A percentile compares a stretch with the other conserved stretches of the same genome.
phyloP scores from a whole-genome alignment of 2,329 filamentous ascomycete genomes.

The Whalleya microplaca region DNA sequence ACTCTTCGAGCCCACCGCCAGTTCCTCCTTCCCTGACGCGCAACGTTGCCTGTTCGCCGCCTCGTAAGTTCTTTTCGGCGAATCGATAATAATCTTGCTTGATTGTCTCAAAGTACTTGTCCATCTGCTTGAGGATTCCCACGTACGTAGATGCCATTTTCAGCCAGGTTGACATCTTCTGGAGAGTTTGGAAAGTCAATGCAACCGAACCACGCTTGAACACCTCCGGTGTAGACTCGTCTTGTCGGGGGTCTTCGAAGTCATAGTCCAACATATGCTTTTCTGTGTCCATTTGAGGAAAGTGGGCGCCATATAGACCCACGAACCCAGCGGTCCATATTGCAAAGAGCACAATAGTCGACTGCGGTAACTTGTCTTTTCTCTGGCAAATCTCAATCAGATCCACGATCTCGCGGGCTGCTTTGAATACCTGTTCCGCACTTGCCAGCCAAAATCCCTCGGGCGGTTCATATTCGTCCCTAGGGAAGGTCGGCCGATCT shows the following conservation, averaged over 20 bases:
- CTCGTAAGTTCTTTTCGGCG: slow-evolving; percentile 27
- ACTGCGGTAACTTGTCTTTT: slow-evolving; percentile 65
- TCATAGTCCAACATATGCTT: slow-evolving; percentile 53
- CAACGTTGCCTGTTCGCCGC: slow-evolving; percentile 34
- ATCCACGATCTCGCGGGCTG: slow-evolving; percentile 66
- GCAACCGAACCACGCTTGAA: slow-evolving; percentile 48
- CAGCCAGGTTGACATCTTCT: slow-evolving; percentile 54
- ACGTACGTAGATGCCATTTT: slow-evolving; percentile 62
- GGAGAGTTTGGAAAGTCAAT: slow-evolving; percentile 53
- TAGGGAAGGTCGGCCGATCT: slow-evolving; percentile 59
- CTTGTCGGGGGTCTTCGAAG: slow-evolving; percentile 35
- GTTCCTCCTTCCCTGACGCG: slow-evolving; percentile 47
- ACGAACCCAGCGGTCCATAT: slow-evolving; percentile 69
- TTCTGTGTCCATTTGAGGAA: slow-evolving; percentile 68
- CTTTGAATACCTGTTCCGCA: slow-evolving; percentile 64
- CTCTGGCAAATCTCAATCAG: slow-evolving; percentile 65
- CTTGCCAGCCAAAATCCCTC: slow-evolving; percentile 65
- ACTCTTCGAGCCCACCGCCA: slow-evolving; percentile 60
- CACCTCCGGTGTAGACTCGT: slow-evolving; percentile 30
- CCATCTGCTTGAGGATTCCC: slow-evolving; percentile 55
- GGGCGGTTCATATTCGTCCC: slow-evolving; percentile 51
- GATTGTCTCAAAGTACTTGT: slow-evolving; percentile 55
- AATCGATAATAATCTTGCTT: slow-evolving; percentile 51
- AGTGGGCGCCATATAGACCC: slow-evolving; percentile 68
- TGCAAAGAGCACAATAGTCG: slow-evolving; percentile 68